A percentile compares a stretch with the other conserved stretches of the same genome.
These are phyloP conservation scores for Pyrenochaeta sp. DNA, from an alignment of 2,329 filamentous ascomycete genomes.

Conservation along the genomic window DNA sequence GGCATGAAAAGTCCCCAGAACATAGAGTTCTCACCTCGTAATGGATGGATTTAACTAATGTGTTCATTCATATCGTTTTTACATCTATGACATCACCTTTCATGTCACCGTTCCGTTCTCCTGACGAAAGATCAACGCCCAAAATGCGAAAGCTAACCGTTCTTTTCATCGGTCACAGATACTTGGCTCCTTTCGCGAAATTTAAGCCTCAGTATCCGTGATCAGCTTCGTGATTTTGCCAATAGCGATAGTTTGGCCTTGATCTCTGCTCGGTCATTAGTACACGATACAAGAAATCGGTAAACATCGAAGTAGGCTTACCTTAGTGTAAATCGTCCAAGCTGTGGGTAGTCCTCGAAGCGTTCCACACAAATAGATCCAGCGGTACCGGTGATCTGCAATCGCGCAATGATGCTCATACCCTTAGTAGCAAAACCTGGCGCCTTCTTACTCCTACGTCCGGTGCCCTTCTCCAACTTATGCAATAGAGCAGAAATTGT, in stretches of 20 bases:
- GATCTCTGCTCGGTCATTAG: conserved; percentile 43
- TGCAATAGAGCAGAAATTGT: conserved; percentile 89
- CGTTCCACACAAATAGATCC: conserved; percentile 90
- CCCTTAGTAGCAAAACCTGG: conserved; percentile 88
- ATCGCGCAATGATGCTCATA: conserved; percentile 87
- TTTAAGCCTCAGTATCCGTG: conserved; percentile 38
- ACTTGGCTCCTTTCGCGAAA: conserved; percentile 1
- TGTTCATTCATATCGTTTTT: conserved; percentile 13
- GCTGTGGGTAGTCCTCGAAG: conserved; percentile 93
- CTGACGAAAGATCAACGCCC: background rate
- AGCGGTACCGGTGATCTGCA: conserved; percentile 86
- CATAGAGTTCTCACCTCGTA: too few species aligned
- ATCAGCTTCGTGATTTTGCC: conserved; percentile 97
- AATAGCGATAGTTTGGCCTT: conserved; percentile 99
- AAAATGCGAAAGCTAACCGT: background rate
- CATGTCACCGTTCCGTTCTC: background rate
- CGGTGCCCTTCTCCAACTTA: conserved; percentile 94
- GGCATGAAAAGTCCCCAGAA: too few species aligned
- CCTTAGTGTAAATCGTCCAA: conserved; percentile 45
- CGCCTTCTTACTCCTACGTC: conserved; percentile 89
- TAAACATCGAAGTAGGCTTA: conserved; percentile 11
- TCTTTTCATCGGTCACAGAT: conserved; percentile 5
- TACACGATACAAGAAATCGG: background rate
- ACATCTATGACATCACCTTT: conserved; percentile 3
- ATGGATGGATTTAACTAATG: too few species aligned